A percentile compares a stretch with the other conserved stretches of the same genome.
Evolutionary conservation across 257 asterid genomes (phyloP).

Genomic region (Solanum bukasovii): DNA sequence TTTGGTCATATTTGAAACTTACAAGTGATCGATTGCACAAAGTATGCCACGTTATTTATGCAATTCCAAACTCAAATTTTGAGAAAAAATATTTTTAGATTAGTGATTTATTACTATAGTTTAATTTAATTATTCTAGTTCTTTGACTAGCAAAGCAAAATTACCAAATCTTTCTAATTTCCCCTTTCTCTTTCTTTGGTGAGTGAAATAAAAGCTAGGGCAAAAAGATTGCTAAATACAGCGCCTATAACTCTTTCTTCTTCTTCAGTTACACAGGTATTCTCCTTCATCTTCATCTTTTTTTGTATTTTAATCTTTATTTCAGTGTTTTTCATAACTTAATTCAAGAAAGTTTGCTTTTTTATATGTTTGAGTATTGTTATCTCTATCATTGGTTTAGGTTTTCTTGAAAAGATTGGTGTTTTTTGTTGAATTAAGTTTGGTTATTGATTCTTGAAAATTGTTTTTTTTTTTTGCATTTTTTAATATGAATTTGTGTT

Average conservation of each 20-base stretch:
- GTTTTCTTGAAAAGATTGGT: not conserved
- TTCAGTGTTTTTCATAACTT: not conserved
- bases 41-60: not conserved
- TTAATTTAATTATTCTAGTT: not conserved
- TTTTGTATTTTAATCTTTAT: not conserved
- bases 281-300: not conserved
- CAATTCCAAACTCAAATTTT: not conserved
- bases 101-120: not conserved
- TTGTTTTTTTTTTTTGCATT: not conserved
- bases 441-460: not conserved
- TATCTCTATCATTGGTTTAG: not conserved
- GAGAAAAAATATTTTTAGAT: not conserved
- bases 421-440: not conserved
- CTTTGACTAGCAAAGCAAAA: not conserved
- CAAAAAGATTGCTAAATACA: not conserved
- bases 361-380: not conserved
- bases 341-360: not conserved
- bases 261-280: not conserved
- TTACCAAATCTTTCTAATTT: not conserved
- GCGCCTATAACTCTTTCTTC: not conserved
- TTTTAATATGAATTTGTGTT: not conserved
- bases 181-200: not conserved
- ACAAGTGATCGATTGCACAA: too few relatives aligned
- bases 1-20: not conserved
- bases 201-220: not conserved